Percentiles rank a stretch among this genome's conserved stretches.
Evolutionary conservation across 192 early-diverging fungal species (phyloP).

Genomic region (Podila horticola): DNA sequence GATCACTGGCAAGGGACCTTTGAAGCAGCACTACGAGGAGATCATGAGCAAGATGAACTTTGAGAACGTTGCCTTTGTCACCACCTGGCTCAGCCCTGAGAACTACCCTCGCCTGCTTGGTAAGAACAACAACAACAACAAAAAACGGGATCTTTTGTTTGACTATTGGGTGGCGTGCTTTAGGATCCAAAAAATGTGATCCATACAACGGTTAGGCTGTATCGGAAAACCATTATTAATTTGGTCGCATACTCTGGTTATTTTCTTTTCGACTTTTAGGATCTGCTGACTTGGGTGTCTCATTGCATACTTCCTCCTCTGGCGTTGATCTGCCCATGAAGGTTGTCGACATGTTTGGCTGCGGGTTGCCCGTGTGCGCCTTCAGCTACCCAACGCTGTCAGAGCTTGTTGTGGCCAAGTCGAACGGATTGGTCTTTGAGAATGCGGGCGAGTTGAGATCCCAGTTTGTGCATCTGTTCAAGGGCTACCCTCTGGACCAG

Average conservation of each 20-base stretch:
- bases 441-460: conserved; percentile 23
- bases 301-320: conserved; percentile 92
- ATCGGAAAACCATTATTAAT: no score
- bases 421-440: conserved; percentile 47
- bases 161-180: background rate
- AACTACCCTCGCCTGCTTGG: conserved; percentile 91
- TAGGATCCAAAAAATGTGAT: conserved; percentile 1
- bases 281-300: conserved; percentile 93
- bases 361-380: conserved; percentile 90
- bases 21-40: conserved; percentile 75
- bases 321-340: conserved; percentile 99
- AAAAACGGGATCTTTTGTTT: no score
- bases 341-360: conserved; percentile 98
- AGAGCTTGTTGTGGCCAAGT: conserved; percentile 38
- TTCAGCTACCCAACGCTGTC: conserved; percentile 45
- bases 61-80: conserved; percentile 70
- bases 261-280: conserved; percentile 52
- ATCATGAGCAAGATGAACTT: conserved; percentile 65
- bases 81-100: conserved; percentile 81
- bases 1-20: conserved; percentile 94
- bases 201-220: background rate
- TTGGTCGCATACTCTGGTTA: background rate
- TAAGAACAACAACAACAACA: conserved; percentile 15
- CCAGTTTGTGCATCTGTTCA: conserved; percentile 36
- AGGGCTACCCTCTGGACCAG: conserved; percentile 23